A percentile compares a stretch with the other conserved stretches of the same genome.
Conservation (phyloP, 2,329 filamentous ascomycete genomes). For the Epichloe uncinata region DNA sequence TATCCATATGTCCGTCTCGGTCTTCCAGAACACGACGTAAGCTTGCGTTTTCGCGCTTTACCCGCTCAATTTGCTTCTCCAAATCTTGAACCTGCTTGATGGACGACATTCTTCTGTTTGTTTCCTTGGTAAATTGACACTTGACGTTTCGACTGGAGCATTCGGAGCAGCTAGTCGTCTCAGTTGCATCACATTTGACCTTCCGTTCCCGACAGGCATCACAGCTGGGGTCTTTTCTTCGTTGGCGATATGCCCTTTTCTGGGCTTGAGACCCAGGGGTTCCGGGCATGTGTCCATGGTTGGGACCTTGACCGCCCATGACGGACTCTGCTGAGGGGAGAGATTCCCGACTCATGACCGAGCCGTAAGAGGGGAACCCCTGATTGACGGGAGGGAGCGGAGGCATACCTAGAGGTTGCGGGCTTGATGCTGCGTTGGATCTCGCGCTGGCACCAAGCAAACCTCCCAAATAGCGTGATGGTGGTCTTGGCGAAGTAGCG, state of each 20-base stretch:
- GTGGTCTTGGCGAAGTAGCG: conserved; percentile 43
- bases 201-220: conserved; percentile 86
- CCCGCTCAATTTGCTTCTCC: conserved; percentile 73
- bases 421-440: conserved; percentile 33
- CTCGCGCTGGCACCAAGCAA: conserved; percentile 39
- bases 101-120: conserved; percentile 94
- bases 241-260: conserved; percentile 87
- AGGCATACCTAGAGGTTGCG: conserved; percentile 41
- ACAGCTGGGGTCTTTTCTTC: conserved; percentile 92
- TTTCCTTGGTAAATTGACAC: conserved; percentile 98
- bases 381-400: conserved; percentile 33
- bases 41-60: conserved; percentile 67
- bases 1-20: conserved; percentile 34
- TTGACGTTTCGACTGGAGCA: conserved; percentile 94
- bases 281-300: conserved; percentile 22
- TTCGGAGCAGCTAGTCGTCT: conserved; percentile 91
- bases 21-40: conserved; percentile 52
- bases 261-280: conserved; percentile 48
- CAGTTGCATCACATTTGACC: conserved; percentile 88
- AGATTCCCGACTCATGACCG: conserved; percentile 45
- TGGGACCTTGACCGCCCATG: conserved; percentile 36
- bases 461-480: conserved; percentile 37
- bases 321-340: conserved; percentile 44
- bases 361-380: conserved; percentile 39
- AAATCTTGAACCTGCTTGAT: conserved; percentile 98